These are phyloP conservation scores for Fusarium equiseti DNA, from an alignment of 2,329 filamentous ascomycete genomes.

Conservation along the genomic window DNA sequence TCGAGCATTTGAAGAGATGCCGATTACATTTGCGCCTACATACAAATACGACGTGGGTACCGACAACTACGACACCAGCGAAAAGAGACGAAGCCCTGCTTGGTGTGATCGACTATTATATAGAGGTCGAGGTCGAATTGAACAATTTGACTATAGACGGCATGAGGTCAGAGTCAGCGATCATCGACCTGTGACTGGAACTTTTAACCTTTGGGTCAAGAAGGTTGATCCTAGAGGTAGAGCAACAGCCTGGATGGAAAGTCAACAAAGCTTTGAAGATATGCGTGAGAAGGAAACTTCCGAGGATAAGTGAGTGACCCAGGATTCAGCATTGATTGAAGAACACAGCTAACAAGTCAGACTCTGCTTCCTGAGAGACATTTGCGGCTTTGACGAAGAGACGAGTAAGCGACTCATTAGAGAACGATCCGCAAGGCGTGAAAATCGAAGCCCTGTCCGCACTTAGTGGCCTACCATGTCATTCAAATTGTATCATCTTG, in stretches of 20 bases:
- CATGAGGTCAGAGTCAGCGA: constrained; percentile 94
- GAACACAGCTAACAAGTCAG: constrained; percentile 52
- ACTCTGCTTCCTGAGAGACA: constrained; percentile 62
- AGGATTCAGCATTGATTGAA: background rate
- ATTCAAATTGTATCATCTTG: background rate
- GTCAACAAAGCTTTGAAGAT: constrained; percentile 79
- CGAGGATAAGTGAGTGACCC: constrained; percentile 78
- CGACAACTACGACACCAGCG: constrained; percentile 91
- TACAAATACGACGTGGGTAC: constrained; percentile 99
- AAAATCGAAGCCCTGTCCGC: constrained; percentile 46
- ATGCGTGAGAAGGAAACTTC: constrained; percentile 75
- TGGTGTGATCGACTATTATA: constrained; percentile 98
- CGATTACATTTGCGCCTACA: constrained; percentile 92
- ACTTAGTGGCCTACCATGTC: constrained; percentile 16
- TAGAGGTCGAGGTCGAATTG: constrained; percentile 81
- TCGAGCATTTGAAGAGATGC: constrained; percentile 88
- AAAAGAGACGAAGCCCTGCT: constrained; percentile 92
- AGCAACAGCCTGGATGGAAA: constrained; percentile 75
- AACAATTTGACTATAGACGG: constrained; percentile 87
- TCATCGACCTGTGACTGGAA: constrained; percentile 90
- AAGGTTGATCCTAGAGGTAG: constrained; percentile 77
- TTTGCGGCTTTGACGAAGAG: constrained; percentile 66
- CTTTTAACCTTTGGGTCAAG: constrained; percentile 87
- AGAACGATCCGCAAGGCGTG: constrained; percentile 53
- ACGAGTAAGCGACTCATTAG: constrained; percentile 62